Conservation (phyloP, 1,284 basidiomycete genomes). For the Trametes polyzona region DNA sequence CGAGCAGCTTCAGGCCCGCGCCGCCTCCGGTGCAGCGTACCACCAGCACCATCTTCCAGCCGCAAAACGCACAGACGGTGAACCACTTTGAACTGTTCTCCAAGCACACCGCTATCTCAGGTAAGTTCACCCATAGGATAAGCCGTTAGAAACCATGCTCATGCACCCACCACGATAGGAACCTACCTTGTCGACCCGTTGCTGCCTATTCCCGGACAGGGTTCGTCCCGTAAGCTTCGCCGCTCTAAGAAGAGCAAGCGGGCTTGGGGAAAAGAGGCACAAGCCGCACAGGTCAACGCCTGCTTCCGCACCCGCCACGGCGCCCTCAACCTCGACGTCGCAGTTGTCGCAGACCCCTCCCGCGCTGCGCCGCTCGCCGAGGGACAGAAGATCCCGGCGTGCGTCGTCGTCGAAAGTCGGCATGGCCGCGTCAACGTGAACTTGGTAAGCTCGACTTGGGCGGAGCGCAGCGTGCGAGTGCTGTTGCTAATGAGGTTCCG, state of each 20-base stretch:
- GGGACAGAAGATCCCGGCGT: slow-evolving; percentile 14
- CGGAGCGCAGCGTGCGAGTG: not conserved
- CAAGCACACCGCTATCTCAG: slow-evolving; percentile 21
- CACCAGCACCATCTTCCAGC: slow-evolving; percentile 13
- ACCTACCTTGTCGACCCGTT: slow-evolving; percentile 25
- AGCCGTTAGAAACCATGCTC: not conserved
- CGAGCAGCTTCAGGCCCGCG: not conserved
- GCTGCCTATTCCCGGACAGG: slow-evolving; percentile 1
- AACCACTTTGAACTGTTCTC: slow-evolving; percentile 29
- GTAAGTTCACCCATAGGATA: slow-evolving; percentile 9
- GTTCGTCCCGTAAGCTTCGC: not conserved
- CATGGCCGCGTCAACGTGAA: slow-evolving; percentile 33
- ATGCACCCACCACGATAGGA: not conserved
- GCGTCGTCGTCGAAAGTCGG: slow-evolving; percentile 27
- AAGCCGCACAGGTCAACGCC: slow-evolving; percentile 27
- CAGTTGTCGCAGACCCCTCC: slow-evolving; percentile 15
- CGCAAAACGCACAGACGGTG: slow-evolving; percentile 21
- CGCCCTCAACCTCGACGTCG: slow-evolving; percentile 27
- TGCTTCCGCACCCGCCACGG: slow-evolving; percentile 35
- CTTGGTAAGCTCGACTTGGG: slow-evolving; percentile 23
- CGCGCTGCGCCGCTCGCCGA: not conserved
- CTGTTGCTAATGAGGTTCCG: not conserved
- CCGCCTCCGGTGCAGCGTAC: not conserved
- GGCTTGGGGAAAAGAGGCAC: slow-evolving; percentile 13
- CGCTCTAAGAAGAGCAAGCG: slow-evolving; percentile 7